phyloP scores from a whole-genome alignment of 768 basidiomycete species.

The Paxillus ammoniavirescens region DNA sequence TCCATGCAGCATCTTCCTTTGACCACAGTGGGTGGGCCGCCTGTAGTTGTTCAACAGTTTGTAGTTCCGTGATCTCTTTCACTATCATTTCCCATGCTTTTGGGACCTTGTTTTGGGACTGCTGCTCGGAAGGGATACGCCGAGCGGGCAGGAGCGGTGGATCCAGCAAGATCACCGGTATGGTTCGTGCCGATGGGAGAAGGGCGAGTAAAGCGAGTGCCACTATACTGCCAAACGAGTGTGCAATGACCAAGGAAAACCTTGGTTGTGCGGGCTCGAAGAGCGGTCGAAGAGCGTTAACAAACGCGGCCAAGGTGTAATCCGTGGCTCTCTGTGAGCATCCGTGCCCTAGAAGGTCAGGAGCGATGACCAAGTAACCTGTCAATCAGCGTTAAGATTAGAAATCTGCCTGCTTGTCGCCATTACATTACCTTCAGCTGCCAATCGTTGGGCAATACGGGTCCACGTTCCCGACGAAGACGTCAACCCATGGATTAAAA shows the following conservation, averaged over 20 bases:
- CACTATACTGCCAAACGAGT: conserved; percentile 21
- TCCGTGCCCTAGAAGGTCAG: conserved; percentile 23
- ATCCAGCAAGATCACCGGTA: conserved; percentile 20
- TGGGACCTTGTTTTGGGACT: neutral
- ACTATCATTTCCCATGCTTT: neutral
- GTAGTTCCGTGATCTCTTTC: neutral
- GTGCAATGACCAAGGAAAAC: conserved; percentile 17
- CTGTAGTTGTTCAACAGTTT: neutral
- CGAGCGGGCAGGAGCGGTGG: conserved; percentile 6
- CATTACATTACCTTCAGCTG: conserved; percentile 1
- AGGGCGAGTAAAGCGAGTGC: conserved; percentile 11
- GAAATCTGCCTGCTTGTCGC: neutral
- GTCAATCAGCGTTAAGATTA: neutral
- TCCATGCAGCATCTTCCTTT: conserved; percentile 2
- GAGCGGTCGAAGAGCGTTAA: conserved; percentile 11
- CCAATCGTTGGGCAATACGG: conserved; percentile 3
- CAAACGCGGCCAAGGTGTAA: conserved; percentile 14
- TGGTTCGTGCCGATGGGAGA: conserved; percentile 5
- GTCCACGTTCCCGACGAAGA: conserved; percentile 1
- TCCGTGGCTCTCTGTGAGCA: conserved; percentile 1
- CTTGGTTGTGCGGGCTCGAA: neutral
- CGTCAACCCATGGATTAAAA: conserved; percentile 6
- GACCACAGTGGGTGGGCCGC: neutral
- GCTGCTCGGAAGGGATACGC: neutral
- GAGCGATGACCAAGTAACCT: conserved; percentile 26